Evolutionary conservation across 192 early-diverging fungal species (phyloP).

Genomic region (Tieghemiomyces parasiticus): DNA sequence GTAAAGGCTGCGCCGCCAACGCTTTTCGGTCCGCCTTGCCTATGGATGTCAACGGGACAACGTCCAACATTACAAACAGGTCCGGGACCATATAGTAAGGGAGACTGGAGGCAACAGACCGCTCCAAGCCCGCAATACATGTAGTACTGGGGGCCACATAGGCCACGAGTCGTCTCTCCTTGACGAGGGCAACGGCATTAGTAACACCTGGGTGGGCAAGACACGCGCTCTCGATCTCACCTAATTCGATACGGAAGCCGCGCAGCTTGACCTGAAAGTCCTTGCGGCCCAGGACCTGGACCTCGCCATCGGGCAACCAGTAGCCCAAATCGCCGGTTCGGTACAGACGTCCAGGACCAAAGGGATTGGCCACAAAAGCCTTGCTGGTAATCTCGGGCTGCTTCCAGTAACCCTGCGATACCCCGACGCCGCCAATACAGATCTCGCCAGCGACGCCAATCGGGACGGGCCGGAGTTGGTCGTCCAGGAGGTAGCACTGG

Average conservation of each 20-base stretch:
- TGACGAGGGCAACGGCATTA: slow-evolving; percentile 2
- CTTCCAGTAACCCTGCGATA: slow-evolving; percentile 41
- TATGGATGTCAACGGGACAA: background rate
- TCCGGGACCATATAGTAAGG: slow-evolving; percentile 9
- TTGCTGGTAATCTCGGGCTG: slow-evolving; percentile 26
- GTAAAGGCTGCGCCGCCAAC: background rate
- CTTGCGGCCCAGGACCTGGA: slow-evolving; percentile 42
- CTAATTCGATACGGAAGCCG: slow-evolving; percentile 48
- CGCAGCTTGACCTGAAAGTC: slow-evolving; percentile 57
- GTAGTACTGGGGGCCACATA: background rate
- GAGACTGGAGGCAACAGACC: background rate
- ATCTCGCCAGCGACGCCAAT: slow-evolving; percentile 33
- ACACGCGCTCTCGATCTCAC: slow-evolving; percentile 31
- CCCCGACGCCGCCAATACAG: slow-evolving; percentile 35
- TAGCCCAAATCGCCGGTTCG: slow-evolving; percentile 46
- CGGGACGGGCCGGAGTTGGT: slow-evolving; percentile 7
- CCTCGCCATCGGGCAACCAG: slow-evolving; percentile 36
- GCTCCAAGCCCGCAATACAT: background rate
- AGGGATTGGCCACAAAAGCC: slow-evolving; percentile 42
- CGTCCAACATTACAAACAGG: background rate
- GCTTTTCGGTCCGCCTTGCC: slow-evolving; percentile 2
- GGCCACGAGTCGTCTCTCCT: background rate
- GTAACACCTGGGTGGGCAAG: background rate
- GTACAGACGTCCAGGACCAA: slow-evolving; percentile 32
- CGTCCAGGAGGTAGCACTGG: background rate